Conservation (phyloP, 768 basidiomycete species). For the Macrolepiota albuminosa region DNA sequence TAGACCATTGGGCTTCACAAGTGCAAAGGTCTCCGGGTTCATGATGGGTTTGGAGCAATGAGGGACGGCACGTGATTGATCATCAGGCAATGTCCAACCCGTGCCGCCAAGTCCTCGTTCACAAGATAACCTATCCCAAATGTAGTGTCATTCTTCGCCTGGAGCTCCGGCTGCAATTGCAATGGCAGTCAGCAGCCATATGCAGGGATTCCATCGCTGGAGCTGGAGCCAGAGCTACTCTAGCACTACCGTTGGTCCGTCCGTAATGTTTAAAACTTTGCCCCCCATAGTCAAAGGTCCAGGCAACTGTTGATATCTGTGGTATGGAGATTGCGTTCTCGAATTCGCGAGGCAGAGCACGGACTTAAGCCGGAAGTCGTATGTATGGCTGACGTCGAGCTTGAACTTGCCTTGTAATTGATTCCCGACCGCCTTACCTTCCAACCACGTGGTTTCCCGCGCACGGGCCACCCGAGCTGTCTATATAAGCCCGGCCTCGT, state of each 20-base stretch:
- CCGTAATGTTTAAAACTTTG: background rate
- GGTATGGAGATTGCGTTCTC: background rate
- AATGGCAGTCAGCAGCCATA: background rate
- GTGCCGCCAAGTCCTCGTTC: background rate
- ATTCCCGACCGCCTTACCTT: background rate
- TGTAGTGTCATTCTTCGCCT: background rate
- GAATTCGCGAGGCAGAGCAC: no score
- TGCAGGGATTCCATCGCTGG: background rate
- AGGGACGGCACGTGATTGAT: background rate
- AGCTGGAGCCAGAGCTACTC: background rate
- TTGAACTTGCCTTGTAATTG: no score
- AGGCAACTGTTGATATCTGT: background rate
- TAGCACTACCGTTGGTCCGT: background rate
- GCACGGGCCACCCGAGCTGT: slow-evolving; percentile 30
- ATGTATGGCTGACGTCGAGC: no score
- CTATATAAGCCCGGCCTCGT: slow-evolving; percentile 27
- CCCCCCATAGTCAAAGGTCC: background rate
- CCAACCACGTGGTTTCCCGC: slow-evolving; percentile 5
- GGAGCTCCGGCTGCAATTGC: background rate
- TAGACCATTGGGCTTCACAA: no score
- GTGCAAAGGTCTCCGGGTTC: no score
- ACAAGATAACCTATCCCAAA: background rate
- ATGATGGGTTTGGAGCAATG: background rate
- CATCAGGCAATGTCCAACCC: background rate
- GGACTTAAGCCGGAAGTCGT: background rate